Evolutionary conservation across 2,329 filamentous ascomycete species (phyloP), one percentile per base, ranked within the genome.

Genomic region (Aspergillus sp.): DNA sequence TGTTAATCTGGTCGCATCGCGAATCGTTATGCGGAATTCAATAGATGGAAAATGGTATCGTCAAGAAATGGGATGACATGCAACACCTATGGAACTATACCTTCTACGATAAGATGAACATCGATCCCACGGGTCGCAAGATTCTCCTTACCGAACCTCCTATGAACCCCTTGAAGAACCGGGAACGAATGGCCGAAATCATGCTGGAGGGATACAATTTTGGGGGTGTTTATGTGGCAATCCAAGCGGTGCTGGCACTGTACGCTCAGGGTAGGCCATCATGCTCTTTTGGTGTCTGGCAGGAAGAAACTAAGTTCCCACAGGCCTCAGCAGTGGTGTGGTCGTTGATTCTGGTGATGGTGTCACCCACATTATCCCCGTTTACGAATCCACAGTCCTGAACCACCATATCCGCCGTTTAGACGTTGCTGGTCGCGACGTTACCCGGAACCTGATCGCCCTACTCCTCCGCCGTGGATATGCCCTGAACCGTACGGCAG

Each of bases 21-120:
- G 33, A 27, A 45, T 46, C 48, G 41, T 51, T 47, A 44, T 17
- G 25, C 41, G 42, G n/a, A 27, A 23, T 48, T 43, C 37, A 20
- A 50, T 70, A 85, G 82, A 98, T 98, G 93, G 93, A 98, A 73
- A 98, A 98, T 70, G 93, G 93, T 63, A 97, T 98, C 63, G 90
- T 98, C 59, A 97, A 96, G 81, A 90, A 90, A 67, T 98, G 93
- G 93, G 93, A 98, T 61, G 93, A 98, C 71, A 98, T 98, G 93
- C 88, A 95, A 76, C 91, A 97, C 67, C 84, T 98, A 48, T 98
- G 93, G 93, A 91, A 98, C 74, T 97, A 94, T 71, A 98, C 93
- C 20, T 98, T 98, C 71, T 85, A 82, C 72, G 91, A 98, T 70
- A 97, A 97, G 82, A 88, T 98, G 82, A 83, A 90, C 71, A 78